These are phyloP conservation scores for Mycena galopus DNA, from an alignment of 768 basidiomycete species.

Conservation along the genomic window DNA sequence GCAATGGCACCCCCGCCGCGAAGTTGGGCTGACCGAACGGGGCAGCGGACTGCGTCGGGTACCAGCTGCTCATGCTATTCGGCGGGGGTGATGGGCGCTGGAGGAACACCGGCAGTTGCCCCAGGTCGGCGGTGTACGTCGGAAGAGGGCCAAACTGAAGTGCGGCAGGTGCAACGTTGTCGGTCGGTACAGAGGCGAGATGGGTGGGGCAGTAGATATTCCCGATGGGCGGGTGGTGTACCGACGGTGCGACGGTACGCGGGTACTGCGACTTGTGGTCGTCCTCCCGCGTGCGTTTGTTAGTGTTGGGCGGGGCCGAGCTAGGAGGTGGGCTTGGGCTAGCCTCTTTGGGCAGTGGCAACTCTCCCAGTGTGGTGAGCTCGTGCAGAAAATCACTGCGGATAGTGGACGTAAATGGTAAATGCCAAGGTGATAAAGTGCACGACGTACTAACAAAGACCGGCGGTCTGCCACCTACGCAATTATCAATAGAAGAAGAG, in stretches of 20 bases:
- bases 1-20: not conserved
- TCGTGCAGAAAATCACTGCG: constrained; percentile 31
- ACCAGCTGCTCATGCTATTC: constrained; percentile 18
- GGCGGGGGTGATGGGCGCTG: not conserved
- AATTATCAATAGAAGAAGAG: not conserved
- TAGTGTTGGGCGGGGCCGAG: not conserved
- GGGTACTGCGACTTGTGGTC: not conserved
- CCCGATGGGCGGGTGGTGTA: not conserved
- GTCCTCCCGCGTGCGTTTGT: constrained; percentile 3
- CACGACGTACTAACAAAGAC: constrained; percentile 18
- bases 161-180: not conserved
- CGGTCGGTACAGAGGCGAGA: not conserved
- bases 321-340: not conserved
- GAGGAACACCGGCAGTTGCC: constrained; percentile 16
- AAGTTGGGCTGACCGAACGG: constrained; percentile 26
- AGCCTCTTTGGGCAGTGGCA: constrained; percentile 27
- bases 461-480: constrained; percentile 24
- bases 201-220: not conserved
- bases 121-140: constrained; percentile 26
- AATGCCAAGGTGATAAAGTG: not conserved
- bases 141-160: constrained; percentile 1
- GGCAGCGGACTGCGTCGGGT: constrained; percentile 17
- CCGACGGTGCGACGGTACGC: not conserved
- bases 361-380: constrained; percentile 20
- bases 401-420: not conserved